phyloP scores from a whole-genome alignment of 2,329 filamentous ascomycete species.

The Botrytis byssoidea region DNA sequence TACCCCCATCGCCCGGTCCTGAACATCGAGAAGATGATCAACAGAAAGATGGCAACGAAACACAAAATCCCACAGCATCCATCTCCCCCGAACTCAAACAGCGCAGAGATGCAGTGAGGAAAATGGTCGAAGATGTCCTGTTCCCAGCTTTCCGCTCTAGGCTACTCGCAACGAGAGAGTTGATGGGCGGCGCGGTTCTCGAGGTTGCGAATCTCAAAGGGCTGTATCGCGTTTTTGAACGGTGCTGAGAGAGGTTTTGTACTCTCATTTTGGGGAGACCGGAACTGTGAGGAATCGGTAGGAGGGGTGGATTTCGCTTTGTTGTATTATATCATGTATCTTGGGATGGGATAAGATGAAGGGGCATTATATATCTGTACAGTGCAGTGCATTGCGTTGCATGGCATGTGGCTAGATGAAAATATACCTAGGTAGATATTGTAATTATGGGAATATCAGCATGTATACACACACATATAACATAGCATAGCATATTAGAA shows the following conservation, averaged over 20 bases:
- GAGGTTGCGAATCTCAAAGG: slow-evolving; percentile 92
- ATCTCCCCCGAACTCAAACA: slow-evolving; percentile 49
- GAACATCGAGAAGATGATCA: slow-evolving; percentile 39
- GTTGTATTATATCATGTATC: too few relatives aligned
- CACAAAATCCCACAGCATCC: slow-evolving; percentile 33
- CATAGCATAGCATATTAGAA: neutral
- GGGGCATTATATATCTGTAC: neutral
- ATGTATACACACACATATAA: neutral
- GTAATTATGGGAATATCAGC: neutral
- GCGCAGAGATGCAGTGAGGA: slow-evolving; percentile 67
- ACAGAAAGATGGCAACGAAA: neutral
- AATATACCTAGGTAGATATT: neutral
- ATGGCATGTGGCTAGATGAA: neutral
- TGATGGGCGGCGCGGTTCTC: slow-evolving; percentile 72
- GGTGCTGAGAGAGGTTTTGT: slow-evolving; percentile 58
- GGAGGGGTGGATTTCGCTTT: neutral
- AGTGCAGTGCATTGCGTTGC: neutral
- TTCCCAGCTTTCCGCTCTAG: slow-evolving; percentile 86
- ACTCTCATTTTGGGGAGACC: neutral
- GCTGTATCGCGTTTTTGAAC: slow-evolving; percentile 90
- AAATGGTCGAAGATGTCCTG: slow-evolving; percentile 78
- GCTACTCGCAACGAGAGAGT: slow-evolving; percentile 74
- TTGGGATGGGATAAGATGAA: neutral
- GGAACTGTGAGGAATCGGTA: neutral
- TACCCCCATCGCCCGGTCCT: slow-evolving; percentile 55